Evolutionary conservation across 805 yeast genomes (phyloP).

Genomic region (Kurtzmaniella cleridarum): DNA sequence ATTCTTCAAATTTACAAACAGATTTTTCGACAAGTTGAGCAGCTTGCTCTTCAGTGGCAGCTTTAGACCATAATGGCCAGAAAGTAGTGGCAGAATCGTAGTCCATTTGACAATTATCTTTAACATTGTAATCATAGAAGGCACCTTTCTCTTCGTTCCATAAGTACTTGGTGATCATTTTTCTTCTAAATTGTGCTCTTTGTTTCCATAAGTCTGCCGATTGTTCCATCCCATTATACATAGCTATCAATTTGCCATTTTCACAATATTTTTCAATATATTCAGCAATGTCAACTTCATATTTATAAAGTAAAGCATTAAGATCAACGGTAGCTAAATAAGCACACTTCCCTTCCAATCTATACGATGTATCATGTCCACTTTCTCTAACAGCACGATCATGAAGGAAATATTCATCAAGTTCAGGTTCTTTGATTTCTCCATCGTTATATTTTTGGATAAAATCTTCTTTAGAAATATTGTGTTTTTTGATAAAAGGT

Average conservation of each 20-base stretch:
- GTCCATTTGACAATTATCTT: slow-evolving; percentile 45
- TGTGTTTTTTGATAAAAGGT: slow-evolving; percentile 64
- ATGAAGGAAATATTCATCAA: slow-evolving; percentile 84
- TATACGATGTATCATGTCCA: slow-evolving; percentile 91
- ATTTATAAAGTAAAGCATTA: slow-evolving; percentile 80
- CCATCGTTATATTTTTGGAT: slow-evolving; percentile 59
- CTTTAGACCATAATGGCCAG: slow-evolving; percentile 88
- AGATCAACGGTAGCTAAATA: slow-evolving; percentile 86
- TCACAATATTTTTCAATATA: slow-evolving; percentile 54
- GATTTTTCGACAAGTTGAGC: slow-evolving; percentile 49
- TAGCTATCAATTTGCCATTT: slow-evolving; percentile 31
- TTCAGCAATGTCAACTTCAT: slow-evolving; percentile 77
- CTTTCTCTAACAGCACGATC: slow-evolving; percentile 95
- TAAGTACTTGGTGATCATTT: slow-evolving; percentile 56
- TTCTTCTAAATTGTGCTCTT: slow-evolving; percentile 52
- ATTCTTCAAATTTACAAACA: slow-evolving; percentile 67
- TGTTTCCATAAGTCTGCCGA: slow-evolving; percentile 54
- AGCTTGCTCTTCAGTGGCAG: slow-evolving; percentile 66
- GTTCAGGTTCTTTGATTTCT: slow-evolving; percentile 62
- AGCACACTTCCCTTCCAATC: slow-evolving; percentile 88
- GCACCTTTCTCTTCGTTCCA: slow-evolving; percentile 82
- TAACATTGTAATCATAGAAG: slow-evolving; percentile 79
- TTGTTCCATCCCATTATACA: slow-evolving; percentile 23
- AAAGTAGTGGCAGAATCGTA: slow-evolving; percentile 86
- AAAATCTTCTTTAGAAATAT: slow-evolving; percentile 56